Evolutionary conservation across 108 stramenopile genomes (phyloP).

Genomic region (Fistulifera pelliculosa): DNA sequence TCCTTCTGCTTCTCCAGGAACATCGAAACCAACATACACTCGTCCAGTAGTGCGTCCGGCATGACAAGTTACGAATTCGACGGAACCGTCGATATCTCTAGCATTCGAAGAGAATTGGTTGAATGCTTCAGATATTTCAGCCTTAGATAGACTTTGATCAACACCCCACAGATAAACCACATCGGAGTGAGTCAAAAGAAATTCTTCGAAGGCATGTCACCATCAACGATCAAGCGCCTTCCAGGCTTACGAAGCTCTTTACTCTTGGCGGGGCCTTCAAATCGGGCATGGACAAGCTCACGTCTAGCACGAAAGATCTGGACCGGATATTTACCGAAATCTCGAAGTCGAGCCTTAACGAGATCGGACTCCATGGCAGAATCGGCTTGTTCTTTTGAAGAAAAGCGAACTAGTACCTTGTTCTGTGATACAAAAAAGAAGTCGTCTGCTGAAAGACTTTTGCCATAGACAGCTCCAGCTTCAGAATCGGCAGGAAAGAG

Average conservation of each 20-base stretch:
- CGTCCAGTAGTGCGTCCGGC: conserved; percentile 53
- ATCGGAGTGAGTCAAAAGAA: conserved; percentile 69
- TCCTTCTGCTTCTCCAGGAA: conserved; percentile 56
- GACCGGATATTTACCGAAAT: conserved; percentile 45
- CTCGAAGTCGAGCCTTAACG: conserved; percentile 33
- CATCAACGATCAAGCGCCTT: conserved; percentile 53
- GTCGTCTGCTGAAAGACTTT: conserved; percentile 25
- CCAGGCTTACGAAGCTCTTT: conserved; percentile 40
- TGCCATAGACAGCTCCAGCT: conserved; percentile 46
- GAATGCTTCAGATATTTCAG: conserved; percentile 55
- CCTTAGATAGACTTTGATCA: conserved; percentile 46
- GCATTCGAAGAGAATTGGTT: conserved; percentile 54
- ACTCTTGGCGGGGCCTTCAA: conserved; percentile 21
- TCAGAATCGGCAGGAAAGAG: conserved; percentile 54
- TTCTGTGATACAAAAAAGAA: conserved; percentile 46
- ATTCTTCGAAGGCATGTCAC: conserved; percentile 68
- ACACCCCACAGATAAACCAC: conserved; percentile 55
- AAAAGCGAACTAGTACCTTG: conserved; percentile 49
- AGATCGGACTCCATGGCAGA: conserved; percentile 40
- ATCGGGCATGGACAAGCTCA: conserved; percentile 47
- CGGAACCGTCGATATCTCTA: conserved; percentile 61
- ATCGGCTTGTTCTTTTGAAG: conserved; percentile 52
- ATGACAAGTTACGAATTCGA: conserved; percentile 65
- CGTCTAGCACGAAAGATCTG: conserved; percentile 64
- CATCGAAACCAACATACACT: conserved; percentile 80